These are phyloP conservation scores for Pistacia vera DNA, from an alignment of 345 rosid species.

Conservation along the genomic window DNA sequence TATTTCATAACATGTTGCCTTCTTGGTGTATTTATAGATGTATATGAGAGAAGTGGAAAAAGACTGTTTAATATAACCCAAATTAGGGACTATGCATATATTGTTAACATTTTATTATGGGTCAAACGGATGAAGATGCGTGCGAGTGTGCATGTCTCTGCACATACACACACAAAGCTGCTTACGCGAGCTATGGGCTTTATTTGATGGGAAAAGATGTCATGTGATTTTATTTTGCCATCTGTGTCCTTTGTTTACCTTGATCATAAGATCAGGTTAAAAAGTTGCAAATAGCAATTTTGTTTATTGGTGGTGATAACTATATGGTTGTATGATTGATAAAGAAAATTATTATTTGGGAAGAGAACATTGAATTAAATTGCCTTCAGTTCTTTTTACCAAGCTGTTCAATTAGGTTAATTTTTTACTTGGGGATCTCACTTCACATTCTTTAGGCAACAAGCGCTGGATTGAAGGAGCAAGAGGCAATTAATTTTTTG, in stretches of 20 bases:
- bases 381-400: background rate
- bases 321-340: background rate
- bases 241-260: background rate
- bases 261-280: background rate
- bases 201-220: background rate
- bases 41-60: too few relatives aligned
- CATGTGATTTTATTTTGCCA: background rate
- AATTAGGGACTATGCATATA: background rate
- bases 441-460: constrained; percentile 66
- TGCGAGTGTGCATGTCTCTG: background rate
- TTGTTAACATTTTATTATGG: background rate
- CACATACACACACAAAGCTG: background rate
- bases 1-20: background rate
- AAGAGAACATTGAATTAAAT: background rate
- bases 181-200: background rate
- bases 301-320: background rate
- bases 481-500: constrained; percentile 97
- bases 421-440: background rate
- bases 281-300: background rate
- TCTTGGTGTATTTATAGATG: background rate
- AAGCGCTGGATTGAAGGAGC: constrained; percentile 97
- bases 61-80: too few relatives aligned
- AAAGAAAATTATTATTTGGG: background rate
- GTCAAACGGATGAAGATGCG: too few relatives aligned
- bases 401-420: background rate